Percentiles rank a stretch among this genome's conserved stretches.
Conservation (phyloP, 148 eudicot species). For the Vaccinium corymbosum region DNA sequence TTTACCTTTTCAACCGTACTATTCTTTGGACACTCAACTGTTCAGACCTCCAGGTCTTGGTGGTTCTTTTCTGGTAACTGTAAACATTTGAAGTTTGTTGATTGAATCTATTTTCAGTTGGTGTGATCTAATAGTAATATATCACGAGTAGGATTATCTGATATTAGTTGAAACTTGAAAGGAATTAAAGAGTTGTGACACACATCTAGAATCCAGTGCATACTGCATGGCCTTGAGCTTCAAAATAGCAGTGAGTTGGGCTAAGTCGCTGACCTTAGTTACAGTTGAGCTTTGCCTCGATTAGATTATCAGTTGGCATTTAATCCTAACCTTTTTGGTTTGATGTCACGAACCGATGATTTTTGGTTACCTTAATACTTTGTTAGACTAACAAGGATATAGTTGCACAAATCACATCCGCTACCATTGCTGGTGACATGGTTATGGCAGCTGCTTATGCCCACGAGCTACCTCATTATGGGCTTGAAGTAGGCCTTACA, state of each 20-base stretch:
- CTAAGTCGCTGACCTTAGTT: background rate
- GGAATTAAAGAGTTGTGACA: background rate
- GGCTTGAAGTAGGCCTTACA: constrained; percentile 70
- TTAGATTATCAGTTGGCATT: background rate
- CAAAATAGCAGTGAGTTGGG: background rate
- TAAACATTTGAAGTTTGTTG: background rate
- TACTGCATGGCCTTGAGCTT: background rate
- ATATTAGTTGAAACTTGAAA: background rate
- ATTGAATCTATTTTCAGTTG: background rate
- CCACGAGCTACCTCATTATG: constrained; percentile 73
- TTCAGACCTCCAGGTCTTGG: background rate
- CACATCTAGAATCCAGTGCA: background rate
- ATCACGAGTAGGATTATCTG: background rate
- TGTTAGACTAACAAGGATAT: constrained; percentile 71
- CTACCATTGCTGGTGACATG: constrained; percentile 69
- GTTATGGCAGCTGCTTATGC: constrained; percentile 72
- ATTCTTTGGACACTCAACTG: background rate
- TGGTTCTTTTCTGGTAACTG: background rate
- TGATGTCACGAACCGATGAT: background rate
- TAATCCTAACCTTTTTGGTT: background rate
- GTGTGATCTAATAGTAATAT: background rate
- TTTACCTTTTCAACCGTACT: background rate
- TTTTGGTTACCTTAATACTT: constrained; percentile 30
- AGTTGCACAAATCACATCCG: constrained; percentile 56
- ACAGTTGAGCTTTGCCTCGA: background rate